Evolutionary conservation across 495 filamentous ascomycete genomes (phyloP).

Genomic region (Beverwykella pulmonaria): DNA sequence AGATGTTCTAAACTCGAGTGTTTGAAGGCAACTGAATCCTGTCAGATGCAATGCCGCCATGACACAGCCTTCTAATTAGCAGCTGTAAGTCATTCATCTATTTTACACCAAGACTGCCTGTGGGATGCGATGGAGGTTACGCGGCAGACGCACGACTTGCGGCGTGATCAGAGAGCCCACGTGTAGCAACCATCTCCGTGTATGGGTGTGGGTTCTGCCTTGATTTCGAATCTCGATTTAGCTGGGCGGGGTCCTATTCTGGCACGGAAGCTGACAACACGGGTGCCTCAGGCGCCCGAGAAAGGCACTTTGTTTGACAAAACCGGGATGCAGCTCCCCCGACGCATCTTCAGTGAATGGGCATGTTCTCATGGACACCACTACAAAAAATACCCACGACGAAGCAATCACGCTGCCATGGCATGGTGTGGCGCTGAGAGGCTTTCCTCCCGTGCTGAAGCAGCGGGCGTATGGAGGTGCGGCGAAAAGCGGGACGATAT

Average conservation of each 20-base stretch:
- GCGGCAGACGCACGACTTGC: conserved; percentile 13
- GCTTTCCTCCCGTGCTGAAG: not conserved
- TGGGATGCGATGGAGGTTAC: not conserved
- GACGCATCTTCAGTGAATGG: no score
- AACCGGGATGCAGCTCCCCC: not conserved
- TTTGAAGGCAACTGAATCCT: not conserved
- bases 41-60: no score
- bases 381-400: not conserved
- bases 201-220: not conserved
- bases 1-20: not conserved
- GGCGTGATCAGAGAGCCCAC: conserved; percentile 11
- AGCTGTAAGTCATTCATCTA: conserved; percentile 20
- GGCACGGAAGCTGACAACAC: not conserved
- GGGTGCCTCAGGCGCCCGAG: not conserved
- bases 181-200: not conserved
- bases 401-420: conserved; percentile 16
- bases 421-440: conserved; percentile 17
- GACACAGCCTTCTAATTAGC: not conserved
- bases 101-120: not conserved
- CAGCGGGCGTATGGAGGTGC: not conserved
- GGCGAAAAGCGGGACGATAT: not conserved
- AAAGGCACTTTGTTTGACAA: not conserved
- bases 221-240: not conserved
- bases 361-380: not conserved
- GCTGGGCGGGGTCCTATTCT: not conserved